phyloP scores from a whole-genome alignment of 1,139 yeast genomes.

The Candida tropicalis region DNA sequence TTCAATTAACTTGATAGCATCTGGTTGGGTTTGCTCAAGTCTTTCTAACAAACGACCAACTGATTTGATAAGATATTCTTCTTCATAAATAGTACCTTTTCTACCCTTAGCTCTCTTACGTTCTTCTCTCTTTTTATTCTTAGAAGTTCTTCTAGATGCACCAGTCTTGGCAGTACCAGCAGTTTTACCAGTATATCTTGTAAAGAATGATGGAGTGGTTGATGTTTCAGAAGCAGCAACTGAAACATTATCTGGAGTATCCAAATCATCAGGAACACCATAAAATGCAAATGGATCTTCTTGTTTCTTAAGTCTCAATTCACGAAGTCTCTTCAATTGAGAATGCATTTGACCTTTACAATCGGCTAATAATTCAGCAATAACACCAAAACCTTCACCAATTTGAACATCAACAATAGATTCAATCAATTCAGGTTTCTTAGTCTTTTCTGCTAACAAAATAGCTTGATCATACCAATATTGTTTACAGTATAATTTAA shows the following conservation, averaged over 20 bases:
- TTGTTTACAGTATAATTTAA: conserved; percentile 71
- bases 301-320: conserved; percentile 77
- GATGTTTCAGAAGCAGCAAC: conserved; percentile 94
- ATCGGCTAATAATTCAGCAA: conserved; percentile 90
- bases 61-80: conserved; percentile 87
- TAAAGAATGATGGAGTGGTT: conserved; percentile 88
- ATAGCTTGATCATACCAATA: conserved; percentile 78
- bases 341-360: conserved; percentile 84
- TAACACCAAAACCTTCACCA: conserved; percentile 83
- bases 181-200: conserved; percentile 95
- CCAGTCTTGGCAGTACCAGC: conserved; percentile 96
- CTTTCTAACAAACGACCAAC: conserved; percentile 88
- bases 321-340: conserved; percentile 82
- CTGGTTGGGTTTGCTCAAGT: conserved; percentile 71
- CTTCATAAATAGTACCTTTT: conserved; percentile 96
- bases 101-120: conserved; percentile 95
- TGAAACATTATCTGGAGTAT: conserved; percentile 90
- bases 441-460: conserved; percentile 54
- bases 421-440: conserved; percentile 50
- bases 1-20: conserved; percentile 72
- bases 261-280: conserved; percentile 64
- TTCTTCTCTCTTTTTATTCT: conserved; percentile 92
- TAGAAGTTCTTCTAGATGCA: conserved; percentile 87
- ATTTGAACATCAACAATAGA: conserved; percentile 70
- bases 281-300: conserved; percentile 86